Base-by-base conservation (phyloP, 164 flowering plant genomes). In the Pachysandra terminalis region DNA sequence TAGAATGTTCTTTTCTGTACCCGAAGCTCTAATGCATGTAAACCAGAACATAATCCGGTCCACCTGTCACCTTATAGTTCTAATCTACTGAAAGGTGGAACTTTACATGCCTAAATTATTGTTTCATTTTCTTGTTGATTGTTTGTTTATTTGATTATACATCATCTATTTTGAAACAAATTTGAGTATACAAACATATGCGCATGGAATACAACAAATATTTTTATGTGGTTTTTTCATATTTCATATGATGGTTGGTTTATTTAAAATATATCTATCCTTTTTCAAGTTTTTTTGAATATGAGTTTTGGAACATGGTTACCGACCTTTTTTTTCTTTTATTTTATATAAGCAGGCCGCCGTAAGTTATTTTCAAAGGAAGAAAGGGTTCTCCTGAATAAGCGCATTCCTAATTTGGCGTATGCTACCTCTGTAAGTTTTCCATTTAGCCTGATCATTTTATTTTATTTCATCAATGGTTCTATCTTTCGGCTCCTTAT, bases 371-470 rank as follows among this genome's bases (percentile, higher is more conserved):
- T 92, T 51, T 74, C 93, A 0, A 86, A 83, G 78, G 96, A 95
- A 79, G 99, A 95, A 71, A 92, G 86, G 73, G 59, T 67, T 64
- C 72, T 95, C 26, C 53, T 92, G 70, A 95, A 89, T 79, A 84
- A 61, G 77, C 83, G 86, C 51, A 68, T 71, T 59, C 98, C 96
- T 71, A 82, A 84, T 77, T 71, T 90, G 22, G 82, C 78, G 7
- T 80, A 76, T 67, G 96, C 97, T 59, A 83, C 91, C 70, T 91
- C 94, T 68, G 97, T 92, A 81, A 87, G 97, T 84, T 67, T 61
- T 63, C 70, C 60, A 26, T 67, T 24, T 60, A 19, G 19, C 24
- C 63, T 63, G 56, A 22, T 61, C 23, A 13, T 25, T 48, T n/a
- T 25, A 19, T 13, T 22, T 16, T 22, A 10, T 26, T 19, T 24